Percentiles rank a stretch among this genome's conserved stretches.
Conservation (phyloP, 352 stramenopile species). For the Bremia lactucae region DNA sequence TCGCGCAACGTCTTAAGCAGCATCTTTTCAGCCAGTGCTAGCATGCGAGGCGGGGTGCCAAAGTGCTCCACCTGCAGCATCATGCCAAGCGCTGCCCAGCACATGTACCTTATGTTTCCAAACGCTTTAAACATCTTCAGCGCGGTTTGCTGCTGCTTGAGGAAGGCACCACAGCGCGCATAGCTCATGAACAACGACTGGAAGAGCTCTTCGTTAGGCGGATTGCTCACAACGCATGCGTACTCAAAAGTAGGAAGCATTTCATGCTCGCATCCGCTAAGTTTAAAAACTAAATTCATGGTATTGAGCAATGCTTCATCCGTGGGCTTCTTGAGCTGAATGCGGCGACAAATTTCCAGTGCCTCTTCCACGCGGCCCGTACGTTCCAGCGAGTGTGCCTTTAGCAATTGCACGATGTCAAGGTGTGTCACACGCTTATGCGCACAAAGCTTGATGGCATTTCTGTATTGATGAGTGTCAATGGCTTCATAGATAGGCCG, state of each 20-base stretch:
- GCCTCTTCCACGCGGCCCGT: constrained; percentile 56
- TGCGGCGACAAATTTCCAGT: constrained; percentile 51
- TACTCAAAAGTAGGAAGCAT: constrained; percentile 74
- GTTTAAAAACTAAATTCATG: constrained; percentile 77
- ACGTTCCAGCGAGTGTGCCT: constrained; percentile 77
- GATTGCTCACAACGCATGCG: constrained; percentile 34
- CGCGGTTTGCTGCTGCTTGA: constrained; percentile 82
- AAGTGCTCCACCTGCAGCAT: constrained; percentile 71
- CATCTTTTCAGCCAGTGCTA: constrained; percentile 71
- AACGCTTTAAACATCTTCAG: constrained; percentile 83
- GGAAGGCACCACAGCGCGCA: constrained; percentile 44
- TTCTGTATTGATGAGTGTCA: constrained; percentile 70
- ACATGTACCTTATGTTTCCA: constrained; percentile 62
- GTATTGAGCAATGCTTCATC: constrained; percentile 80
- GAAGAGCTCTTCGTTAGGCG: constrained; percentile 62
- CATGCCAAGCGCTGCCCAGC: constrained; percentile 76
- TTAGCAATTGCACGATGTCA: constrained; percentile 77
- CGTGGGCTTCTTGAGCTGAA: constrained; percentile 55
- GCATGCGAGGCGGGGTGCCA: constrained; percentile 55
- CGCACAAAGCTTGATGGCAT: constrained; percentile 65
- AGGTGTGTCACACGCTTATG: constrained; percentile 73
- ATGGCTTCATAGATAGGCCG: constrained; percentile 82
- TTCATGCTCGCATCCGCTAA: constrained; percentile 56
- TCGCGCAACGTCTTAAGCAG: constrained; percentile 67
- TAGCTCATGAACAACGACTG: constrained; percentile 66